Conservation (phyloP, 106 monocot species). For the Allium cepa region DNA sequence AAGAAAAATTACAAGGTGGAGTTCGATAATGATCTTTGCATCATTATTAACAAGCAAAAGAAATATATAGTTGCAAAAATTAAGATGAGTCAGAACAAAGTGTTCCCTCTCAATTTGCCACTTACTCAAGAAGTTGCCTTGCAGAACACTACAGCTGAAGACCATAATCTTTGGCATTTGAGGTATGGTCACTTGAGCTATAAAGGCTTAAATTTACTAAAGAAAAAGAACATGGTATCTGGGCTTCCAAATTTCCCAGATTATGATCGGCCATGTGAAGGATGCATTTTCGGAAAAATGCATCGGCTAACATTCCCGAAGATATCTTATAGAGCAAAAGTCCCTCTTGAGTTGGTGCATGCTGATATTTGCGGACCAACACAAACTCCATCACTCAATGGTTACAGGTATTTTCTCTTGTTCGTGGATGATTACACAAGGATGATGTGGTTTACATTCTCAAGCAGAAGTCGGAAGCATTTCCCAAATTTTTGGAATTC, state of each 20-base stretch:
- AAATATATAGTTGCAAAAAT: no score
- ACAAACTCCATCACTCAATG: conserved; percentile 6
- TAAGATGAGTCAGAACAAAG: no score
- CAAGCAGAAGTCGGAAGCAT: conserved; percentile 6
- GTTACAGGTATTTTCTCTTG: background rate
- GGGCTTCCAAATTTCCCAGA: background rate
- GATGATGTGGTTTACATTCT: conserved; percentile 5
- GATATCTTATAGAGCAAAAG: background rate
- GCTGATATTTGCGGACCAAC: background rate
- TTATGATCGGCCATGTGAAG: conserved; percentile 1
- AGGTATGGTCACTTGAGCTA: conserved; percentile 4
- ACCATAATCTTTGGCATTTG: no score
- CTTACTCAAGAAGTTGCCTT: no score
- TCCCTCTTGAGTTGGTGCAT: background rate
- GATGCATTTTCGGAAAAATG: conserved; percentile 3
- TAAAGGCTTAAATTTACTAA: background rate
- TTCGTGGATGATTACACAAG: conserved; percentile 1
- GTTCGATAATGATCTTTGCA: no score
- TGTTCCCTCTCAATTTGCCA: no score
- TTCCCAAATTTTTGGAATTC: conserved; percentile 1
- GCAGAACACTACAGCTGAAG: no score
- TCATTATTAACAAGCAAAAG: no score
- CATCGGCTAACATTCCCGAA: conserved; percentile 5
- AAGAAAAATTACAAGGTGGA: no score
- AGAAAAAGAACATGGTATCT: conserved; percentile 6